Evolutionary conservation across 805 yeast genomes (phyloP).

Genomic region (Candida golubevii): DNA sequence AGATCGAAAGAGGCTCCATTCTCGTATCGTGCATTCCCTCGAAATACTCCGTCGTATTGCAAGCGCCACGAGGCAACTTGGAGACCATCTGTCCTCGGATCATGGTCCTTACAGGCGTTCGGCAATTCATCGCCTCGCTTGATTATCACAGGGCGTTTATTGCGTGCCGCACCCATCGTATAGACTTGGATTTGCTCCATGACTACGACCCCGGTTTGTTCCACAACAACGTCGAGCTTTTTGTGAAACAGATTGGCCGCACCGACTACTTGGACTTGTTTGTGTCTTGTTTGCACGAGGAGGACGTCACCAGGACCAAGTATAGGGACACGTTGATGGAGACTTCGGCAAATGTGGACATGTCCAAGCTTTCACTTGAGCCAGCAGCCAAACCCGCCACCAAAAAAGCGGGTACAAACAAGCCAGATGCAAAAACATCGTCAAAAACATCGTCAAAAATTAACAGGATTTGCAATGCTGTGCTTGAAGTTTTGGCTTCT

Average conservation of each 20-base stretch:
- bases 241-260: conserved; percentile 65
- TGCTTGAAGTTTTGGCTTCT: conserved; percentile 52
- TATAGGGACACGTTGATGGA: conserved; percentile 62
- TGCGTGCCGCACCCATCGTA: conserved; percentile 85
- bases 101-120: conserved; percentile 80
- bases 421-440: neutral
- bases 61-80: conserved; percentile 93
- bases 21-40: conserved; percentile 79
- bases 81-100: conserved; percentile 93
- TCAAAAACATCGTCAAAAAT: conserved; percentile 40
- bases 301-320: conserved; percentile 77
- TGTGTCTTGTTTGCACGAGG: conserved; percentile 79
- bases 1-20: conserved; percentile 89
- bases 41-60: conserved; percentile 74
- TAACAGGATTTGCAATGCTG: conserved; percentile 69
- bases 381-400: neutral
- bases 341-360: conserved; percentile 3
- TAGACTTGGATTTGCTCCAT: conserved; percentile 82
- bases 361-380: conserved; percentile 7
- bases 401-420: neutral
- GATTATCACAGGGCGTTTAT: conserved; percentile 71
- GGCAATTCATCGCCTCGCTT: conserved; percentile 56
- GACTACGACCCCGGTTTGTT: conserved; percentile 80
- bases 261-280: conserved; percentile 82
- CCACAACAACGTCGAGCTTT: conserved; percentile 54